These are phyloP conservation scores for Saccharomycopsis hybrid DNA, from an alignment of 1,139 yeast species.

Conservation along the genomic window DNA sequence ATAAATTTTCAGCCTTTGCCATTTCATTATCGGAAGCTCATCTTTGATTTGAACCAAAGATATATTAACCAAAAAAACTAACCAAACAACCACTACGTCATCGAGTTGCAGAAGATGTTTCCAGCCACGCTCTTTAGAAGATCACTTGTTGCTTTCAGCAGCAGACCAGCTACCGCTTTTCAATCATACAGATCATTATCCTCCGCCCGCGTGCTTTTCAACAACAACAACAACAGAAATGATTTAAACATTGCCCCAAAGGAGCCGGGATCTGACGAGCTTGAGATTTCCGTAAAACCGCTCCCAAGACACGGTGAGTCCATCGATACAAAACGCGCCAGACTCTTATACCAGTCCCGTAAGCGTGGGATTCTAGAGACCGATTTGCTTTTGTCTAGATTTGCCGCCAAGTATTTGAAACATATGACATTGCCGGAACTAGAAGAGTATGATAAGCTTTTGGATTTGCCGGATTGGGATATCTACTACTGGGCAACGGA, in stretches of 20 bases:
- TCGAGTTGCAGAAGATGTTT: no score
- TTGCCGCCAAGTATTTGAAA: constrained; percentile 69
- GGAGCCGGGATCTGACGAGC: constrained; percentile 27
- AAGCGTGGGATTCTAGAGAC: constrained; percentile 95
- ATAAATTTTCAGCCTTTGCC: no score
- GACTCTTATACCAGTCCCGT: constrained; percentile 84
- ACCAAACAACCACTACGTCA: no score
- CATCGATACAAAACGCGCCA: constrained; percentile 72
- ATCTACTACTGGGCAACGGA: constrained; percentile 96
- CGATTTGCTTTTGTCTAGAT: constrained; percentile 76
- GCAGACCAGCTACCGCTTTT: no score
- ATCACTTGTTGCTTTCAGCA: no score
- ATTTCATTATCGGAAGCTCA: no score
- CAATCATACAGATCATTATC: no score
- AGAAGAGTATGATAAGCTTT: constrained; percentile 75
- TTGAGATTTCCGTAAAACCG: constrained; percentile 61
- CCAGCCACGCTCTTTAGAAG: no score
- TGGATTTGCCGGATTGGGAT: constrained; percentile 97
- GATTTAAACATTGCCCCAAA: constrained; percentile 11
- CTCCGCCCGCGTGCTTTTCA: no score
- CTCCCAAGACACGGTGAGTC: constrained; percentile 68
- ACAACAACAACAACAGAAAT: constrained; percentile 4
- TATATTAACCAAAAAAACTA: no score
- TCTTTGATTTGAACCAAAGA: no score
- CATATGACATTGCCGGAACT: constrained; percentile 59